Base-by-base conservation (phyloP, 2,329 filamentous ascomycete species). In the Curvularia spicifera region DNA sequence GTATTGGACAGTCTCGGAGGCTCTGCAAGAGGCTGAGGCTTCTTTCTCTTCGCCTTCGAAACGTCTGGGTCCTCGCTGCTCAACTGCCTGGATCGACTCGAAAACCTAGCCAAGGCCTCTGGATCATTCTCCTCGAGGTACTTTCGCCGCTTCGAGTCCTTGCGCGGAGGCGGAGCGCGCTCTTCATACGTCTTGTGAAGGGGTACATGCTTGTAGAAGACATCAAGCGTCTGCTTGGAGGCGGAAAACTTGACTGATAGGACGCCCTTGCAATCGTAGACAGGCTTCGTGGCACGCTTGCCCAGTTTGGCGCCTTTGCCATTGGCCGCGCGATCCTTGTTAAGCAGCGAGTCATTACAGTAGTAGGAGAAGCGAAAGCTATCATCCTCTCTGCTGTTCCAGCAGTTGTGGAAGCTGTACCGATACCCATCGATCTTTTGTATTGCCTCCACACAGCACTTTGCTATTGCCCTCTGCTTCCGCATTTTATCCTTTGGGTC, bases 331-430 rank as follows among this genome's bases (percentile, higher is more conserved):
- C 80, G 75, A 64, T 82, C 80, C 63, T 82, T 82, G 67, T 82
- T 82, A 67, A 81, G 77, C 68, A 82, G 73, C 64, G 78, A 80
- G 71, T 82, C 80, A 65, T 81, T 81, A 69, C 80, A 82, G 61
- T 80, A 81, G 70, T 81, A 82, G 29, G 78, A 80, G 70, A 80
- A 82, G 60, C 80, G 76, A 61, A 76, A 78, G 65, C 74, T 76
- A 48, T 81, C 79, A 57, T 81, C 78, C 57, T 80, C 79, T 37
- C 80, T 70, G 61, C 78, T 79, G 47, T 76, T 76, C 80, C 80
- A 82, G 60, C 78, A 79, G 58, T 82, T 81, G 71, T 81, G 80
- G 73, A 82, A 82, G 73, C 75, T 79, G 70, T 82, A 82, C 24
- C 78, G 74, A 67, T 76, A 82, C 56, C 80, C 80, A 64, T 82